Evolutionary conservation across 352 stramenopile species (phyloP).

Genomic region (Globisporangium canariense): DNA sequence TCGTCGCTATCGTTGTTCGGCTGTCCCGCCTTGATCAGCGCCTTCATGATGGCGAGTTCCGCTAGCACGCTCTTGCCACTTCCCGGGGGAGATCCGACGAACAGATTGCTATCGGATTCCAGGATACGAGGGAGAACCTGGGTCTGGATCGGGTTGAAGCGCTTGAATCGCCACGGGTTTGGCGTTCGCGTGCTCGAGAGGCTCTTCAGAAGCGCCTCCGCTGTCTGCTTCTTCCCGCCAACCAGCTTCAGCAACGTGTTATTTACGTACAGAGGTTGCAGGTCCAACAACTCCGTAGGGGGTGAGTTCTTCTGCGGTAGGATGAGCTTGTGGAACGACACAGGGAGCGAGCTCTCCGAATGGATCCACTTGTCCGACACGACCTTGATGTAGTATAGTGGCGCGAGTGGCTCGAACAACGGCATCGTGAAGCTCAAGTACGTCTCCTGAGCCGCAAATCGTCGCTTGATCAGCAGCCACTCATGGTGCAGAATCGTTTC

Average conservation of each 20-base stretch:
- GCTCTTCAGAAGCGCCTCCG: conserved; percentile 49
- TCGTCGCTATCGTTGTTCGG: conserved; percentile 53
- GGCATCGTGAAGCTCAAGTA: conserved; percentile 96
- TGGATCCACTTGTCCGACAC: conserved; percentile 99
- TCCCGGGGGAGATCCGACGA: conserved; percentile 94
- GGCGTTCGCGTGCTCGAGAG: conserved; percentile 33
- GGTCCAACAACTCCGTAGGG: conserved; percentile 96
- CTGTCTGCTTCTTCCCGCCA: conserved; percentile 54
- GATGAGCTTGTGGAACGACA: conserved; percentile 99
- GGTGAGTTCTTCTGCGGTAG: conserved; percentile 98
- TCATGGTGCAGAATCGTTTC: conserved; percentile 99
- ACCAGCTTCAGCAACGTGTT: conserved; percentile 77
- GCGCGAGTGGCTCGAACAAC: conserved; percentile 96
- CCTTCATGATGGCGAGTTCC: conserved; percentile 96
- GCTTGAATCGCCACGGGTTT: conserved; percentile 76
- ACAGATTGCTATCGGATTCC: conserved; percentile 93
- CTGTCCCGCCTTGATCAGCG: conserved; percentile 61
- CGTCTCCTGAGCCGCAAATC: conserved; percentile 76
- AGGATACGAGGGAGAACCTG: conserved; percentile 96
- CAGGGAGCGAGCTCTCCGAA: conserved; percentile 92
- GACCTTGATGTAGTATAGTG: conserved; percentile 98
- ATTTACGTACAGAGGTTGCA: conserved; percentile 94
- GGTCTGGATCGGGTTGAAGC: conserved; percentile 99
- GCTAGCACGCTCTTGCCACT: conserved; percentile 94
- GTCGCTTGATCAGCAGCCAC: conserved; percentile 92